phyloP scores from a whole-genome alignment of 345 rosid genomes.

The Geranium rotundifolium region DNA sequence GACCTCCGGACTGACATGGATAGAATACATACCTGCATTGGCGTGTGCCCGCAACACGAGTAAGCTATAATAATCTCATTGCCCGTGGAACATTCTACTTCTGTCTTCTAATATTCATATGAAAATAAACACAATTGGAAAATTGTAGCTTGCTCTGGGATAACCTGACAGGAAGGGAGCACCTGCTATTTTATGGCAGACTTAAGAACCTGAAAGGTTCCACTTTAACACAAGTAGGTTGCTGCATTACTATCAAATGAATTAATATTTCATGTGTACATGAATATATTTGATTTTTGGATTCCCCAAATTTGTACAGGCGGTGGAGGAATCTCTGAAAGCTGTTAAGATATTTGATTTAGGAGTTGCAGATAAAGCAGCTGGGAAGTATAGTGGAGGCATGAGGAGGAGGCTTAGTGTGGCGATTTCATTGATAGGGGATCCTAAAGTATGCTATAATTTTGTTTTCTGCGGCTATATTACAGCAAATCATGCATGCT shows the following conservation, averaged over 20 bases:
- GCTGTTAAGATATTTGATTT: conserved; percentile 62
- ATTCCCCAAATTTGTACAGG: conserved; percentile 21
- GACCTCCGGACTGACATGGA: conserved; percentile 65
- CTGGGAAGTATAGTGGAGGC: conserved; percentile 92
- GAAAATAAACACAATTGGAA: background rate
- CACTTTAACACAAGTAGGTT: conserved; percentile 45
- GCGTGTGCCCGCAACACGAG: conserved; percentile 35
- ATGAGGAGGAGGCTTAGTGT: conserved; percentile 98
- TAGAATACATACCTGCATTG: no score
- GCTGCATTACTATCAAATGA: no score
- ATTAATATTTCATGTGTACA: no score
- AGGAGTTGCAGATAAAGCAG: conserved; percentile 75
- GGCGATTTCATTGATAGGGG: conserved; percentile 91
- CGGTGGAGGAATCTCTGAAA: conserved; percentile 84
- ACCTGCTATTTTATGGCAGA: conserved; percentile 85
- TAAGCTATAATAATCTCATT: conserved; percentile 20
- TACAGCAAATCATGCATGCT: no score
- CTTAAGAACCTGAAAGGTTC: conserved; percentile 84
- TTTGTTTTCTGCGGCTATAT: background rate
- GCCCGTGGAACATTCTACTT: no score
- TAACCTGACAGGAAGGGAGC: conserved; percentile 82
- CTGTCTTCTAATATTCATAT: no score
- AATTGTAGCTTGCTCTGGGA: conserved; percentile 83
- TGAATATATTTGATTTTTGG: background rate
- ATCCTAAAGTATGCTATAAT: conserved; percentile 52